Conservation (phyloP, 2,329 filamentous ascomycete genomes). For the Hypoxylon sp. region DNA sequence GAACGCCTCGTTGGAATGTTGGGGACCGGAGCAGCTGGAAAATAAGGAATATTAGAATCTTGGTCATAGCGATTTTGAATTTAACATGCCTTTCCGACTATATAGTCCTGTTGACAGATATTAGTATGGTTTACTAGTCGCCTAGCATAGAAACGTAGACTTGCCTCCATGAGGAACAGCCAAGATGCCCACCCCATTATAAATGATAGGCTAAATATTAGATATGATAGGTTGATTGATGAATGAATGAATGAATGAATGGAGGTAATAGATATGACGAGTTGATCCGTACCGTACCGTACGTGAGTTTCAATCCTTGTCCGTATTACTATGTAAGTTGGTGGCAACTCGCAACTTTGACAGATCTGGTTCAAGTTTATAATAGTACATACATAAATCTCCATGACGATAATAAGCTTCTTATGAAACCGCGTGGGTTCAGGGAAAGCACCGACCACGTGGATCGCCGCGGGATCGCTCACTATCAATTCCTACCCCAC, state of each 20-base stretch:
- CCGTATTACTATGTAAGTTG: not conserved
- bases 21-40: constrained; percentile 66
- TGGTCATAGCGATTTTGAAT: not conserved
- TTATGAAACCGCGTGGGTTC: not conserved
- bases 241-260: not conserved
- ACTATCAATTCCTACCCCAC: constrained; percentile 18
- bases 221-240: no score
- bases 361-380: not conserved
- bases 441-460: not conserved
- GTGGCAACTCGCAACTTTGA: not conserved
- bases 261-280: not conserved
- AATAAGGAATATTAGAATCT: constrained; percentile 16
- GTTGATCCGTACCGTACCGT: not conserved
- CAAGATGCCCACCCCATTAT: constrained; percentile 37
- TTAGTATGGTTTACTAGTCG: constrained; percentile 3
- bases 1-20: constrained; percentile 67
- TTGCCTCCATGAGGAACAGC: constrained; percentile 41
- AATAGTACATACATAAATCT: no score
- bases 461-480: constrained; percentile 7
- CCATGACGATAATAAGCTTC: not conserved
- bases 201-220: not conserved
- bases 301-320: not conserved
- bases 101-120: constrained; percentile 30
- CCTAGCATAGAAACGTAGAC: not conserved
- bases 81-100: constrained; percentile 33